Base-by-base conservation (phyloP, 179 eudicot genomes). In the Beta lomatogona region DNA sequence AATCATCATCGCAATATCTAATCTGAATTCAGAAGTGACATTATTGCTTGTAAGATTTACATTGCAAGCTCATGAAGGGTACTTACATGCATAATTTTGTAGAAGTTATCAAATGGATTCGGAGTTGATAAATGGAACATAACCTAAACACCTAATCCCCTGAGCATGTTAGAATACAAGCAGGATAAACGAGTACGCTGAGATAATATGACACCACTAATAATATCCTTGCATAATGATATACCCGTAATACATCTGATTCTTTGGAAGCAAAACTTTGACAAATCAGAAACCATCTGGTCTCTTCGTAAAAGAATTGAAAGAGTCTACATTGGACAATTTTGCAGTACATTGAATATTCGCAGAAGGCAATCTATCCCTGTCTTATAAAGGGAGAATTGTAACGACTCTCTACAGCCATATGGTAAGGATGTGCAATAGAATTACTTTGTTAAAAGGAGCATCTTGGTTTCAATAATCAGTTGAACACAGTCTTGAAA, bases 1-100 rank as follows among this genome's bases (percentile, higher is more conserved):
- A 93, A 85, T 89, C 95, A 80, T 96, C 98, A 58, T 86, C 89
- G 50, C 84, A 88, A 79, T 96, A 91, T 83, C 88, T 90, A 81
- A 96, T 70, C 98, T 96, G 89, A 71, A 19, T 25, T 58, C 22
- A 9, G 48, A 79, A 14, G 70, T 1, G 3, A 22, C 45, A 13
- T 10, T 11, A 68, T 6, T 67, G 64, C 65, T 54, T 28, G 28
- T 22, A 28, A 7, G 54, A 55, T 3, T 15, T 21, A 79, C 13
- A 3, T 79, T 69, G 44, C 54, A 36, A 54, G 54, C 10, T 41
- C 7, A 44, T 11, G 75, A 57, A 9, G 18, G 48, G 7, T 22
- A 18, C 45, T 76, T 44, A 44, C 22, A 46, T 41, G 57, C 14
- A 44, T 5, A 12, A 50, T 2, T 45, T 44, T 1, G 11, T 70